phyloP scores from a whole-genome alignment of 2,329 filamentous ascomycete genomes.

The Hymenoscyphus infarciens region DNA sequence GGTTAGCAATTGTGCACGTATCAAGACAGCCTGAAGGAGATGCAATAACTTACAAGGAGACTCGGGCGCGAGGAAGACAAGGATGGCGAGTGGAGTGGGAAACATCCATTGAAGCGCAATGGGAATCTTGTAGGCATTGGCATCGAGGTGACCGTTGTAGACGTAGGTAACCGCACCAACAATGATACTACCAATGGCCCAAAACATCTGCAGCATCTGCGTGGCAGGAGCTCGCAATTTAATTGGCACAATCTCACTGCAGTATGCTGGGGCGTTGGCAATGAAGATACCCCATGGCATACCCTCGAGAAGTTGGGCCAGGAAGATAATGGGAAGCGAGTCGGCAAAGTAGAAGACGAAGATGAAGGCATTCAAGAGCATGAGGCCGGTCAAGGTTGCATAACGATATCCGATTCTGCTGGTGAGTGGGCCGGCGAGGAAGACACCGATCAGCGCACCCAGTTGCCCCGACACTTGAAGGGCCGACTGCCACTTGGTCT shows the following conservation, averaged over 20 bases:
- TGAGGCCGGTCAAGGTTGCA: slow-evolving; percentile 52
- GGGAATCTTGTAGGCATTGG: slow-evolving; percentile 44
- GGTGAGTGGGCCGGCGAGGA: slow-evolving; percentile 57
- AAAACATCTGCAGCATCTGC: slow-evolving; percentile 64
- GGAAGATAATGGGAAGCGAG: slow-evolving; percentile 44
- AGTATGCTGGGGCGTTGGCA: slow-evolving; percentile 62
- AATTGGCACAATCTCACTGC: slow-evolving; percentile 58
- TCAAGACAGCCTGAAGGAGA: too few species aligned
- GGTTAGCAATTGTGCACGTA: too few species aligned
- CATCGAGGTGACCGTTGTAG: slow-evolving; percentile 41
- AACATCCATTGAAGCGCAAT: slow-evolving; percentile 53
- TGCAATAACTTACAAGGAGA: slow-evolving; percentile 29
- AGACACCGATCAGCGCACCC: slow-evolving; percentile 58
- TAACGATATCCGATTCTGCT: slow-evolving; percentile 57
- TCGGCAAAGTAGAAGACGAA: slow-evolving; percentile 44
- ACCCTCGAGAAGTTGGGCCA: slow-evolving; percentile 56
- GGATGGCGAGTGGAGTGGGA: slow-evolving; percentile 48
- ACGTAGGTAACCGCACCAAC: slow-evolving; percentile 54
- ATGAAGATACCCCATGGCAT: slow-evolving; percentile 65
- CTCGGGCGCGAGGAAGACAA: slow-evolving; percentile 45
- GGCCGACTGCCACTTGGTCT: slow-evolving; percentile 54
- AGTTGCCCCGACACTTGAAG: slow-evolving; percentile 52
- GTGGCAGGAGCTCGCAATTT: slow-evolving; percentile 54
- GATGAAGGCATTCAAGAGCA: slow-evolving; percentile 49
- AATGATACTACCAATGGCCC: slow-evolving; percentile 60